Base-by-base conservation (phyloP, 2,329 filamentous ascomycete species). In the Tolypocladium endophyticum region DNA sequence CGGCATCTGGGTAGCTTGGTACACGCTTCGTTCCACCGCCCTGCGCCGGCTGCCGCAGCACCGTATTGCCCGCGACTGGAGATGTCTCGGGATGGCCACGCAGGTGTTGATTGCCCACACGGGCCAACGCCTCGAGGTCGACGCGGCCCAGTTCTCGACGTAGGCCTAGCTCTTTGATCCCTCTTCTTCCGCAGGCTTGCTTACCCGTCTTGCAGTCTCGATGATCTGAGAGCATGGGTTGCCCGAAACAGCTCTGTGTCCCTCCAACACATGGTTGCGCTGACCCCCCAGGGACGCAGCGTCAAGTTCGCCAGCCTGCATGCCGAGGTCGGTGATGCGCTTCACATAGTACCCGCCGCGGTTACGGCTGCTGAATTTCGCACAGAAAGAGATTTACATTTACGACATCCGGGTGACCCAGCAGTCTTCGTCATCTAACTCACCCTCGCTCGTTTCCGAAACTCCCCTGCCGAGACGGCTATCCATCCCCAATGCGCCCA, bases 71-170 rank as follows among this genome's bases (percentile, higher is more conserved):
- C 66, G 67, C 61, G 61, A 68, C 67, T 69, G 72, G 76, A 76
- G 70, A 81, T 82, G 79, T 77, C 77, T 78, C 77, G 83, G 80
- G 76, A 96, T 96, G 91, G 89, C 90, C 79, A 85, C 93, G 73
- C 86, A 90, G 78, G 87, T 96, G 76, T 90, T 91, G 80, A 87
- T 96, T 72, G 92, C 91, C 82, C 92, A 96, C 78, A 92, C 89
- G 76, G 93, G 93, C 80, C 87, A 91, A 81, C 87, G 88, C 77
- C 82, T 96, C 72, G 82, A 87, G 73, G 83, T 89, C 73, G 90
- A 96, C 77, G 84, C 87, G 66, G 81, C 86, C 64, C 84, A 86
- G 71, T 89, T 93, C 75, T 81, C 83, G 67, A 88, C 87, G 88
- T 91, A 79, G 68, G 85, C 45, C 20, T 54, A 28, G 50, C 18